Evolutionary conservation across 2,329 filamentous ascomycete species (phyloP).

Genomic region (Aspergillus sp.): DNA sequence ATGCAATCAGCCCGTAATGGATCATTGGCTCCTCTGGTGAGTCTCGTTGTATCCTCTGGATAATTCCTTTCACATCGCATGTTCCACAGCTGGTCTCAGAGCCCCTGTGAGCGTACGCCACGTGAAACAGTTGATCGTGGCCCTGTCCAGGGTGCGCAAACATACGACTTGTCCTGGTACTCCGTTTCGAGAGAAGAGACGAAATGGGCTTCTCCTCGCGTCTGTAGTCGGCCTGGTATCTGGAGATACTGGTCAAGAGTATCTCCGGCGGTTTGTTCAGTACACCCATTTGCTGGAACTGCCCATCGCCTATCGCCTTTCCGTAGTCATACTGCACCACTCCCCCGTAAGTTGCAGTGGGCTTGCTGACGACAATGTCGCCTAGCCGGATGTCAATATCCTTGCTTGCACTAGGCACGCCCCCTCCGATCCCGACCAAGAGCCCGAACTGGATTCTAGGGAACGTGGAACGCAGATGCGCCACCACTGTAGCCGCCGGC

Average conservation of each 20-base stretch:
- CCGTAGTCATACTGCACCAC: neutral
- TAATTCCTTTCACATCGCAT: too few relatives aligned
- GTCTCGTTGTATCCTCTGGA: too few relatives aligned
- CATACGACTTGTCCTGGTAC: too few relatives aligned
- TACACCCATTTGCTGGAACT: neutral
- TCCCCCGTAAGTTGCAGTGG: neutral
- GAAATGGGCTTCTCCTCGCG: neutral
- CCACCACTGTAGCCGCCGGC: neutral
- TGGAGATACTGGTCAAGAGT: neutral
- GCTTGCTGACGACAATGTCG: neutral
- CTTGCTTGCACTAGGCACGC: neutral
- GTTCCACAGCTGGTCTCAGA: too few relatives aligned
- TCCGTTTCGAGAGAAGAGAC: neutral
- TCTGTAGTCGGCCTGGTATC: neutral
- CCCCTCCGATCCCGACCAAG: neutral
- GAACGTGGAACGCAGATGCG: neutral
- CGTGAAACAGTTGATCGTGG: too few relatives aligned
- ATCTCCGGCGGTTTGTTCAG: neutral
- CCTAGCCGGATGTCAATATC: neutral
- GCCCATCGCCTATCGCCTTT: neutral
- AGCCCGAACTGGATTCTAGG: neutral
- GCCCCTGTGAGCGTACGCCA: too few relatives aligned
- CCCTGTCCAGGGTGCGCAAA: too few relatives aligned
- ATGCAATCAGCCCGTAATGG: slow-evolving; percentile 7
- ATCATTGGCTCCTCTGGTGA: neutral